Evolutionary conservation across 2,329 filamentous ascomycete species (phyloP).

Genomic region (Cercospora zeina): DNA sequence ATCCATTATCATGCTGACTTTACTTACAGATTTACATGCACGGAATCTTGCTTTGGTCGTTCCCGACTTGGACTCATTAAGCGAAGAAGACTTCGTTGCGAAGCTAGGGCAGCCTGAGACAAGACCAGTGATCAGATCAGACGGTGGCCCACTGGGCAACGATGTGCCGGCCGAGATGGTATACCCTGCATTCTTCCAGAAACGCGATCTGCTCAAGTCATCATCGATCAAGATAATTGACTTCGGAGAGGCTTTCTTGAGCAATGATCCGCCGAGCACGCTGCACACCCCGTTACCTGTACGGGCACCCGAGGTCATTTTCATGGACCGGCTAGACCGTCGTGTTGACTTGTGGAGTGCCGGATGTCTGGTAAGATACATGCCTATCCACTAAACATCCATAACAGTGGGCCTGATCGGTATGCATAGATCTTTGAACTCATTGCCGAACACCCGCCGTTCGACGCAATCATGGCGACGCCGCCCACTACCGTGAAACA

Average conservation of each 20-base stretch:
- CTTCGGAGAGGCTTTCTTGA: conserved; percentile 14
- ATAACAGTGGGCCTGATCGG: not conserved
- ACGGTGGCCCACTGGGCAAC: not conserved
- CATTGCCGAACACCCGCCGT: not conserved
- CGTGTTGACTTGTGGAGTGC: conserved; percentile 18
- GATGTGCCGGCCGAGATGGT: not conserved
- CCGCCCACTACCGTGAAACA: not conserved
- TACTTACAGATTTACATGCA: not conserved
- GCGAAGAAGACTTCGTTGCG: not conserved
- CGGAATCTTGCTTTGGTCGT: not conserved
- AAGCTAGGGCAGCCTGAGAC: not conserved
- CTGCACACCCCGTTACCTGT: conserved; percentile 10
- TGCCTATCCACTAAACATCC: not conserved
- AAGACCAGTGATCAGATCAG: not conserved
- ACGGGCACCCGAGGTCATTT: conserved; percentile 16
- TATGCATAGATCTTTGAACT: not conserved
- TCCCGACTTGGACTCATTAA: not conserved
- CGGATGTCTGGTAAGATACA: conserved; percentile 8
- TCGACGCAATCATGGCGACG: not conserved
- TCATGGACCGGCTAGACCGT: conserved; percentile 4
- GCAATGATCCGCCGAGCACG: conserved; percentile 3
- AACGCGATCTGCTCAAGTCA: not conserved
- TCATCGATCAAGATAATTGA: conserved; percentile 13
- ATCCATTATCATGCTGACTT: not conserved
- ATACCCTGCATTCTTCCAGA: not conserved